Evolutionary conservation across 352 stramenopile genomes (phyloP).

Genomic region (Discostella stelligera): DNA sequence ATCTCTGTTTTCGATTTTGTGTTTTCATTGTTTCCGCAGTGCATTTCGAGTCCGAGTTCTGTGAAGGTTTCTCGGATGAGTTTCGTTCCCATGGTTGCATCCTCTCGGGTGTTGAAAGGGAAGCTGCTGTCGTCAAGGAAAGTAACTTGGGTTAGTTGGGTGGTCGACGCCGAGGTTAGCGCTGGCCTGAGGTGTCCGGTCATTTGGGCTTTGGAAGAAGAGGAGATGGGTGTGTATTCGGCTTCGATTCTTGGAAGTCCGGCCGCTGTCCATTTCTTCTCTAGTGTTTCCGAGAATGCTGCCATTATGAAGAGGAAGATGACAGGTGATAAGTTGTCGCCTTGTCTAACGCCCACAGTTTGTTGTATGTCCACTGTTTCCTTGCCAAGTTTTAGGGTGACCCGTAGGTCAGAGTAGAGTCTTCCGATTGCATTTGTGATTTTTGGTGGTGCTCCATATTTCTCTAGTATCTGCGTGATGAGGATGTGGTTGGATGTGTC

Average conservation of each 20-base stretch:
- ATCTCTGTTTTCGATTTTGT: conserved; percentile 39
- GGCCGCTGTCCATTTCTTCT: conserved; percentile 11
- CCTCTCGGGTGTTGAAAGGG: conserved; percentile 1
- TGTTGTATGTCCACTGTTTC: conserved; percentile 18
- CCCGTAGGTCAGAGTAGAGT: conserved; percentile 22
- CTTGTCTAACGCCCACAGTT: conserved; percentile 33
- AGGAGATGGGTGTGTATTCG: neutral
- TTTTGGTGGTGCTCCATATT: conserved; percentile 34
- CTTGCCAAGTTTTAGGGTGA: conserved; percentile 28
- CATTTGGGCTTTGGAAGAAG: conserved; percentile 2
- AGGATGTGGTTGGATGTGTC: conserved; percentile 47
- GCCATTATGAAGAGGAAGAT: conserved; percentile 16
- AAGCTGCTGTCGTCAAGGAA: conserved; percentile 14
- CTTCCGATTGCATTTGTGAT: neutral
- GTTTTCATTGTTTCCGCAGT: conserved; percentile 14
- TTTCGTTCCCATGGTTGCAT: conserved; percentile 2
- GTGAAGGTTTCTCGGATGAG: conserved; percentile 18
- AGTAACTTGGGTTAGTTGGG: neutral
- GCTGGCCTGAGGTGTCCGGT: conserved; percentile 1
- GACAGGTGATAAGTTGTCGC: too few species aligned
- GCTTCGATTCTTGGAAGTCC: neutral
- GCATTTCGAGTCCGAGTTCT: conserved; percentile 32
- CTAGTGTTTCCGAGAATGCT: conserved; percentile 17
- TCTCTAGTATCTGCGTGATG: conserved; percentile 24
- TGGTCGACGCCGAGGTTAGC: neutral